Evolutionary conservation across 495 filamentous ascomycete genomes (phyloP).

Genomic region (Pseudomonodictys pantanalensis): DNA sequence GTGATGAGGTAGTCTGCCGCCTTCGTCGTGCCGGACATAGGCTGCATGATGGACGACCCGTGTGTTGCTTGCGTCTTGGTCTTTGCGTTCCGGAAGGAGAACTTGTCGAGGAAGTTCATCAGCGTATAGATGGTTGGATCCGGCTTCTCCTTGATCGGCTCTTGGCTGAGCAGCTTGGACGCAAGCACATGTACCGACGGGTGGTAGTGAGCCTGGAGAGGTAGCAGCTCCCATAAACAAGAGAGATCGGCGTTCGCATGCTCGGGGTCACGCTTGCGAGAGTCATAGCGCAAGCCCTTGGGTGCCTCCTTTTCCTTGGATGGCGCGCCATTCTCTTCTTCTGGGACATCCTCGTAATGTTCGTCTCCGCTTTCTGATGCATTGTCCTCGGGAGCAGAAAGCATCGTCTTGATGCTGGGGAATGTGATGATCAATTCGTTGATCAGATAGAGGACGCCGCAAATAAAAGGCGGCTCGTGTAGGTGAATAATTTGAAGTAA

Average conservation of each 20-base stretch:
- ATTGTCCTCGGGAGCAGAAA: slow-evolving; percentile 71
- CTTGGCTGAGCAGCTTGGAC: slow-evolving; percentile 59
- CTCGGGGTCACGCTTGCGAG: slow-evolving; percentile 84
- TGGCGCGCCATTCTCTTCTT: slow-evolving; percentile 51
- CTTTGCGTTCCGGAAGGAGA: slow-evolving; percentile 91
- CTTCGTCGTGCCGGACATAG: slow-evolving; percentile 65
- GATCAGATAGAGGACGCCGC: slow-evolving; percentile 82
- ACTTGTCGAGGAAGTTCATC: slow-evolving; percentile 92
- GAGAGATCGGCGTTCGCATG: slow-evolving; percentile 85
- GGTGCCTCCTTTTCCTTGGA: slow-evolving; percentile 6
- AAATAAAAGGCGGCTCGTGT: slow-evolving; percentile 90
- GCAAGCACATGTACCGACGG: slow-evolving; percentile 93
- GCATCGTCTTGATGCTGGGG: slow-evolving; percentile 66
- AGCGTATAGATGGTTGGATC: slow-evolving; percentile 84
- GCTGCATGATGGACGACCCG: slow-evolving; percentile 94
- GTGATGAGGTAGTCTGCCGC: slow-evolving; percentile 63
- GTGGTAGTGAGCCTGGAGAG: slow-evolving; percentile 81
- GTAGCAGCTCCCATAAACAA: slow-evolving; percentile 85
- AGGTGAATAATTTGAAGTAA: slow-evolving; percentile 80
- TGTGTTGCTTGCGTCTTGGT: slow-evolving; percentile 55
- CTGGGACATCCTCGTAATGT: slow-evolving; percentile 65
- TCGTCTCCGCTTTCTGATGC: slow-evolving; percentile 68
- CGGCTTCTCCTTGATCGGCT: slow-evolving; percentile 75
- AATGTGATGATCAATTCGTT: slow-evolving; percentile 75
- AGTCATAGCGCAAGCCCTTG: slow-evolving; percentile 60